Evolutionary conservation across 495 filamentous ascomycete genomes (phyloP).

Genomic region (Penicillium malachiteum): DNA sequence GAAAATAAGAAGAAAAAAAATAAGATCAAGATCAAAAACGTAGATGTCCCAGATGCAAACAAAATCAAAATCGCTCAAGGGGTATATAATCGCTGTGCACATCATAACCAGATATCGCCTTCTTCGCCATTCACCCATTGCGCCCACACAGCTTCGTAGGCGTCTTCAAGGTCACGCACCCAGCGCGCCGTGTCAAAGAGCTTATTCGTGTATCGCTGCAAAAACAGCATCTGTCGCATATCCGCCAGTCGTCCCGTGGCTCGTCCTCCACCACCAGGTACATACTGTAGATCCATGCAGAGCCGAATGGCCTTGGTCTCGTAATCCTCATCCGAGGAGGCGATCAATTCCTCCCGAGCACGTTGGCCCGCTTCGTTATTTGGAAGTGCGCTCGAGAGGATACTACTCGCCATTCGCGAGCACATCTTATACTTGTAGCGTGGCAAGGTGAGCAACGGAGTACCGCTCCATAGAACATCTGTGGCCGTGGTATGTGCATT

Average conservation of each 20-base stretch:
- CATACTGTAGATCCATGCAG: slow-evolving; percentile 66
- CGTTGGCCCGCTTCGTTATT: slow-evolving; percentile 60
- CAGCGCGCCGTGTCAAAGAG: slow-evolving; percentile 91
- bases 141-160: slow-evolving; percentile 85
- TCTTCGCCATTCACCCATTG: slow-evolving; percentile 83
- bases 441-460: slow-evolving; percentile 90
- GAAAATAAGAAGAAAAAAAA: slow-evolving; percentile 1
- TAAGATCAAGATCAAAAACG: slow-evolving; percentile 3
- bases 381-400: slow-evolving; percentile 85
- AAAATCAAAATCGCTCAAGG: slow-evolving; percentile 37
- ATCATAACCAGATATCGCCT: slow-evolving; percentile 80
- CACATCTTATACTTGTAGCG: slow-evolving; percentile 98
- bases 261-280: slow-evolving; percentile 48
- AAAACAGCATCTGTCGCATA: slow-evolving; percentile 75
- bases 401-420: slow-evolving; percentile 93
- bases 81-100: slow-evolving; percentile 37
- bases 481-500: slow-evolving; percentile 98
- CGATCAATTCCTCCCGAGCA: slow-evolving; percentile 75
- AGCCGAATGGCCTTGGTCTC: slow-evolving; percentile 76
- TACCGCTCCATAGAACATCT: slow-evolving; percentile 94
- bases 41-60: slow-evolving; percentile 13
- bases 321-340: slow-evolving; percentile 72
- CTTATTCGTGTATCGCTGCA: slow-evolving; percentile 75
- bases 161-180: slow-evolving; percentile 87
- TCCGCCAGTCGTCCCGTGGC: slow-evolving; percentile 69